phyloP scores from a whole-genome alignment of 345 rosid genomes.

The Eucalyptus globulus region DNA sequence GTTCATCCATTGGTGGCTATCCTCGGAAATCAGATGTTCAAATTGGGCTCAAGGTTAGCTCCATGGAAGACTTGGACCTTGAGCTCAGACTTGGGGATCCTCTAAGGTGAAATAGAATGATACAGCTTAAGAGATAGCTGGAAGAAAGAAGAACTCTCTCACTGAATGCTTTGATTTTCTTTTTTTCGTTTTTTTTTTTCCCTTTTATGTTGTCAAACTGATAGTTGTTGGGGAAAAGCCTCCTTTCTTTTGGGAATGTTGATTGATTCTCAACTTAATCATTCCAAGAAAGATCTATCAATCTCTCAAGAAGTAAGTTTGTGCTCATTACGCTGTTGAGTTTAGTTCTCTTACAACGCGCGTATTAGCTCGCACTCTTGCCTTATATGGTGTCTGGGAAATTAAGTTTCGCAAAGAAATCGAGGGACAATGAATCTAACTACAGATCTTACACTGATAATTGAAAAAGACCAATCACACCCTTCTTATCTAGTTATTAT shows the following conservation, averaged over 20 bases:
- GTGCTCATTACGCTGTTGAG: not conserved
- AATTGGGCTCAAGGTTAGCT: conserved; percentile 7
- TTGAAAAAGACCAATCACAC: not conserved
- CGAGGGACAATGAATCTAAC: not conserved
- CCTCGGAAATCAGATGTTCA: conserved; percentile 12
- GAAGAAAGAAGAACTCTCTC: not conserved
- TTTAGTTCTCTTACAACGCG: not conserved
- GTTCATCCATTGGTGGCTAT: conserved; percentile 4
- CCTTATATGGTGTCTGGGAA: not conserved
- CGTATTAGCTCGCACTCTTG: not conserved
- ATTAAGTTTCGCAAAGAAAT: not conserved
- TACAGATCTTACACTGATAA: not conserved
- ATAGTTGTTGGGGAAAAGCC: not conserved
- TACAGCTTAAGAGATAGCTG: not conserved
- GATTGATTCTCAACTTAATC: not conserved
- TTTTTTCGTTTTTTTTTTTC: not conserved
- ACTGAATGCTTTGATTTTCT: not conserved
- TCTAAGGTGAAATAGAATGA: conserved; percentile 30
- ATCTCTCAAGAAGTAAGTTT: not conserved
- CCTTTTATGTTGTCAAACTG: not conserved
- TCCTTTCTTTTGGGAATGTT: not conserved
- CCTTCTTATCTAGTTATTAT: not conserved
- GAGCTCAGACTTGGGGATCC: conserved; percentile 81
- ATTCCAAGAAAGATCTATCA: not conserved
- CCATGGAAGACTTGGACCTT: conserved; percentile 64